A percentile compares a stretch with the other conserved stretches of the same genome.
Evolutionary conservation across 495 filamentous ascomycete genomes (phyloP).

Genomic region (Filosporella fistucella): DNA sequence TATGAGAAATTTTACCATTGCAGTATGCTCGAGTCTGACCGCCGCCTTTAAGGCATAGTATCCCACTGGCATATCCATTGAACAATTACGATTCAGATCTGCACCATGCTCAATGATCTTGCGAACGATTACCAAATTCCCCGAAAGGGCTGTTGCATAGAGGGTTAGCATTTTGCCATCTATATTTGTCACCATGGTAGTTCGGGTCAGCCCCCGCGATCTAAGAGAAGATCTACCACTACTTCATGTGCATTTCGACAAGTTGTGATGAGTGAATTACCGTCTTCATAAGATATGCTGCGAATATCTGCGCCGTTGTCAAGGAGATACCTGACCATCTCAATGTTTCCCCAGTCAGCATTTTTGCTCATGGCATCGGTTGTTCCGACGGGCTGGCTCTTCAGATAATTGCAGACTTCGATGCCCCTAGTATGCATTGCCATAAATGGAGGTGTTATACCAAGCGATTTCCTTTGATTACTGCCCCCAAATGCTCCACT

Average conservation of each 20-base stretch:
- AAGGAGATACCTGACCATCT: conserved; percentile 9
- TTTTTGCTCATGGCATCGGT: too few relatives aligned
- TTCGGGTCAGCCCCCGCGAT: conserved; percentile 11
- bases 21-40: conserved; percentile 14
- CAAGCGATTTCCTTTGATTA: too few relatives aligned
- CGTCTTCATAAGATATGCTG: not conserved
- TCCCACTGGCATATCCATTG: not conserved
- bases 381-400: too few relatives aligned
- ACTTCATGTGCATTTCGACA: conserved; percentile 8
- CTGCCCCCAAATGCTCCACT: too few relatives aligned
- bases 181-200: not conserved
- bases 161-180: not conserved
- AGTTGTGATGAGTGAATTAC: conserved; percentile 9
- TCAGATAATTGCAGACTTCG: too few relatives aligned
- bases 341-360: conserved; percentile 6
- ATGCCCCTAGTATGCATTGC: too few relatives aligned
- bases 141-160: conserved; percentile 3
- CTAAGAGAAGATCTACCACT: conserved; percentile 5
- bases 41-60: not conserved
- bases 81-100: not conserved
- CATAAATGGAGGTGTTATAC: too few relatives aligned
- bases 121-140: conserved; percentile 14
- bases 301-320: conserved; percentile 7
- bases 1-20: conserved; percentile 9
- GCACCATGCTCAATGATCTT: conserved; percentile 17